Evolutionary conservation across 148 eudicot species (phyloP), one percentile per base, ranked within the genome.

Genomic region (Amaranthus hypochondriacus): DNA sequence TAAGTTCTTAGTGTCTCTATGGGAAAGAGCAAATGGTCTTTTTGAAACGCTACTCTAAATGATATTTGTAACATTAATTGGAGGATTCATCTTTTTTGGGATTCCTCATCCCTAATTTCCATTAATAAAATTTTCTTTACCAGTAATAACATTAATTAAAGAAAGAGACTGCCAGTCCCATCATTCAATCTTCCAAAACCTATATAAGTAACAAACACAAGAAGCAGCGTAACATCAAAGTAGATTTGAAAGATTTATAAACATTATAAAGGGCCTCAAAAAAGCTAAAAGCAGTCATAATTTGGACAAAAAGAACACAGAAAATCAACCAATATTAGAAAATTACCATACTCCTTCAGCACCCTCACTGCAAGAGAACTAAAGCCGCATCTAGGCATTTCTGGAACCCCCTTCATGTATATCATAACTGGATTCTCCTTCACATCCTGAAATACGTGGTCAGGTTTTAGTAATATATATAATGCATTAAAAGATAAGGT

Each of bases 371-470:
- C 97, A 69, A 95, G 83, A 15, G 97, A 84, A 81, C 99, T 95
- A 79, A 92, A 95, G 62, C 99, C 97, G 59, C 97, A 95, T 66
- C 92, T 87, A 76, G 99, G 99, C 80, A 73, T 76, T 11, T 90
- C 92, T 56, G 97, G 99, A 62, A 85, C 82, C 77, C 96, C 97
- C 82, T 95, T 95, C 89, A 95, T 95, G 79, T 95, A 95, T 61
- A 95, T 73, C 99, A 95, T 90, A 66, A 92, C 90, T 21, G 93
- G 91, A 74, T 95, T 83, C 71, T 89, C 96, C 85, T 90, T 92
- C 70, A 95, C 82, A 89, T 95, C 99, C 99, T 95, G 70, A 60
- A 53, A 42, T 66, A 7, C 39, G 50, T 67, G 49, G 69, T 18
- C 18, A 50, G 43, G 39, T 28, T 28, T 55, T 53, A 56, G 42